Conservation (phyloP, 1,284 basidiomycete species). For the Cystobasidium sp. region DNA sequence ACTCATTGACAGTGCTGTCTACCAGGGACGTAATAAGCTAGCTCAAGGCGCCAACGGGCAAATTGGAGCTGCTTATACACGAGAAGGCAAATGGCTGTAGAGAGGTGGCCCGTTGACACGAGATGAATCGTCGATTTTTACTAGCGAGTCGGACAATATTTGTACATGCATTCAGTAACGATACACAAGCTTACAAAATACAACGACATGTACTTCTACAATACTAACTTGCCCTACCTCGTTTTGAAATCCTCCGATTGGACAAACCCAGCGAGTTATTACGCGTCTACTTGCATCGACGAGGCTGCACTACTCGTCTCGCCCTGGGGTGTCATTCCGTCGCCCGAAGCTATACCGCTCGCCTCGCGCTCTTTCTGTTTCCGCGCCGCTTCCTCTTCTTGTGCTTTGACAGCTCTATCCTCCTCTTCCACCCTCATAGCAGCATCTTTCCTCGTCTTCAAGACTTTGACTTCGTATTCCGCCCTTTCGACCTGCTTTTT, state of each 20-base stretch:
- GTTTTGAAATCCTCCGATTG: not conserved
- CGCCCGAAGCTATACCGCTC: constrained; percentile 5
- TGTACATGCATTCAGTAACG: constrained; percentile 22
- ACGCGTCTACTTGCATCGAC: constrained; percentile 35
- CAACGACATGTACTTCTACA: not conserved
- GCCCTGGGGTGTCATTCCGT: constrained; percentile 4
- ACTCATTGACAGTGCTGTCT: constrained; percentile 85
- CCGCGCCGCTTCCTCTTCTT: constrained; percentile 29
- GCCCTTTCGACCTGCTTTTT: constrained; percentile 85
- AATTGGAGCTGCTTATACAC: constrained; percentile 35
- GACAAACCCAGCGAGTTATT: not conserved
- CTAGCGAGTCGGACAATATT: not conserved
- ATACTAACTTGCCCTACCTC: not conserved
- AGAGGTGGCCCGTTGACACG: not conserved
- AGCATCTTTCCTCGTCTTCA: constrained; percentile 58
- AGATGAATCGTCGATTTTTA: not conserved
- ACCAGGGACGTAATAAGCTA: constrained; percentile 56
- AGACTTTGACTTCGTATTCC: constrained; percentile 76
- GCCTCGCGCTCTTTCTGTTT: constrained; percentile 23
- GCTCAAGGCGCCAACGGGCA: constrained; percentile 36
- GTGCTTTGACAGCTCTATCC: constrained; percentile 31
- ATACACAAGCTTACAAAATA: not conserved
- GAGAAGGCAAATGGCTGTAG: constrained; percentile 43
- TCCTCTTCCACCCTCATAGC: constrained; percentile 39
- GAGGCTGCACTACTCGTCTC: constrained; percentile 17